phyloP scores from a whole-genome alignment of 495 filamentous ascomycete genomes.

The Cercophora newfieldiana region DNA sequence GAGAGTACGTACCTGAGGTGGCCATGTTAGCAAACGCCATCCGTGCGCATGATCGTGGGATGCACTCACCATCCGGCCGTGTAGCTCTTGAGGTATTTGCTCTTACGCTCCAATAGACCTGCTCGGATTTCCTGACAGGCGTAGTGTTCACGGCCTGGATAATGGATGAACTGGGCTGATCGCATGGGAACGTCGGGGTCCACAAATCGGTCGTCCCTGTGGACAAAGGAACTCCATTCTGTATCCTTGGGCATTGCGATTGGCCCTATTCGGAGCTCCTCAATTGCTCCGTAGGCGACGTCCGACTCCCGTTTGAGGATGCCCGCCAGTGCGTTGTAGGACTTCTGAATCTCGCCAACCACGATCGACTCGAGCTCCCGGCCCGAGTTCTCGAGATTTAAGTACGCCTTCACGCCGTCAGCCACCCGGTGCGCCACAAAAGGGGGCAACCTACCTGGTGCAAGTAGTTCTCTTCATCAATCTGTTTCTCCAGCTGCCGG shows the following conservation, averaged over 20 bases:
- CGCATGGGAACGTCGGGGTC: constrained; percentile 80
- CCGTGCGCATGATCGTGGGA: background rate
- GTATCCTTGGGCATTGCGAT: constrained; percentile 86
- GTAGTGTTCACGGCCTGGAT: constrained; percentile 89
- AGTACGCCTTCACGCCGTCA: constrained; percentile 65
- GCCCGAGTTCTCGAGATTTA: constrained; percentile 93
- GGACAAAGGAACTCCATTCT: constrained; percentile 86
- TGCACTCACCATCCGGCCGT: constrained; percentile 85
- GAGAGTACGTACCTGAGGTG: constrained; percentile 92
- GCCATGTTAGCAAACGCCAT: constrained; percentile 36
- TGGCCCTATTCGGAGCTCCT: constrained; percentile 80
- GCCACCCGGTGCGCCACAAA: constrained; percentile 18
- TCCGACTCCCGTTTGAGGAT: constrained; percentile 90
- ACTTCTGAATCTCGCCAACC: constrained; percentile 94
- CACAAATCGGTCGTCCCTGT: constrained; percentile 81
- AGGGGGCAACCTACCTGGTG: constrained; percentile 63
- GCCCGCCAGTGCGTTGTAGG: constrained; percentile 86
- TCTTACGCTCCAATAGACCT: constrained; percentile 93
- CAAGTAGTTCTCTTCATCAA: constrained; percentile 96
- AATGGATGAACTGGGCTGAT: constrained; percentile 78
- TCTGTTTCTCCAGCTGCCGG: constrained; percentile 82
- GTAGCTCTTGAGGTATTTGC: constrained; percentile 98
- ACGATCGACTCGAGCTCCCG: constrained; percentile 94
- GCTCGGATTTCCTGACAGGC: constrained; percentile 83
- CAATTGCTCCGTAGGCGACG: constrained; percentile 71